Base-by-base conservation (phyloP, 495 filamentous ascomycete species). In the Wilcoxina mikolae region DNA sequence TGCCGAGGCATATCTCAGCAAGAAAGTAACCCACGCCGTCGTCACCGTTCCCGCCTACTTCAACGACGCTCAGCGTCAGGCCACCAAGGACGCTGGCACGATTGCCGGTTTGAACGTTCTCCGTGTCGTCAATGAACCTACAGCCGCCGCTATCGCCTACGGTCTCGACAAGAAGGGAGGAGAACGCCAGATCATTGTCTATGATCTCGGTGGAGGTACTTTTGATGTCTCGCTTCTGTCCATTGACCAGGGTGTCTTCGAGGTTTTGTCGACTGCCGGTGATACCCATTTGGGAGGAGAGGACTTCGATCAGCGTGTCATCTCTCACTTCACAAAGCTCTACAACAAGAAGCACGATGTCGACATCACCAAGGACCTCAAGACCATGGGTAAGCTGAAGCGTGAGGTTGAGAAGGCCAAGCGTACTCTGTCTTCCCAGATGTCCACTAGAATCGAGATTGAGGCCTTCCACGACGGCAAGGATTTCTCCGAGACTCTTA, bases 321-420 rank as follows among this genome's bases (percentile, higher is more conserved):
- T 99, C 77, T 86, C 87, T 74, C 78, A 94, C 81, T 86, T 95
- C 70, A 81, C 84, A 73, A 96, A 96, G 85, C 78, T 80, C 62
- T 99, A 95, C 80, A 96, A 96, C 83, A 95, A 96, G 83, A 91
- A 95, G 80, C 79, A 96, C 76, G 71, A 74, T 59, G 84, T 86
- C 57, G 85, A 96, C 66, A 82, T 99, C 67, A 81, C 81, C 75
- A 94, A 89, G 76, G 88, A 96, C 63, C 73, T 83, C 53, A 96
- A 96, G 86, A 83, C 91, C 53, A 96, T 99, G 91, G 90, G 91
- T 74, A 96, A 96, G 74, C 81, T 99, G 60, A 96, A 96, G 87
- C 91, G 93, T 62, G 93, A 96, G 72, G 91, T 94, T 65, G 91
- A 99, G 76, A 96, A 96, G 80, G 93, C 93, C 72, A 99, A 99